Evolutionary conservation across 768 basidiomycete species (phyloP).

Genomic region (Pleurotus tuber-regium): DNA sequence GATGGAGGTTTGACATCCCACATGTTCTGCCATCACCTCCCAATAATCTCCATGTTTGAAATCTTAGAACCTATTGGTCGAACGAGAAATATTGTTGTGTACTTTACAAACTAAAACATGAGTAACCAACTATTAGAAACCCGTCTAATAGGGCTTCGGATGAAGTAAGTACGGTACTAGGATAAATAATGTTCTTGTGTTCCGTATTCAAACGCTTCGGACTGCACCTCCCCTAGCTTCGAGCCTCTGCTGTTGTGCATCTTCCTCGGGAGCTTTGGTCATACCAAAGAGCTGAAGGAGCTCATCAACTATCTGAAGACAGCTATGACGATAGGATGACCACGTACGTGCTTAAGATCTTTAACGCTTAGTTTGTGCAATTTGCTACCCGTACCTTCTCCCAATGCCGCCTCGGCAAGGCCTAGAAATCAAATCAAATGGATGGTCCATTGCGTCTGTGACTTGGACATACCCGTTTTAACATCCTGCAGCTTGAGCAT

Average conservation of each 20-base stretch:
- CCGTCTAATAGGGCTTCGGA: too few relatives aligned
- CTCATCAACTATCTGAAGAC: neutral
- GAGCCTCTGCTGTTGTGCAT: neutral
- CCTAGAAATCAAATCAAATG: constrained; percentile 30
- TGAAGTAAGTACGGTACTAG: too few relatives aligned
- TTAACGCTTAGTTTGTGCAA: constrained; percentile 66
- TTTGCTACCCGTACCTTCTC: constrained; percentile 62
- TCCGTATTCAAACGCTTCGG: neutral
- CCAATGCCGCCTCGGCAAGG: constrained; percentile 66
- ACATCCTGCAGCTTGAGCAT: constrained; percentile 71
- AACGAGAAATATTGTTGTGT: too few relatives aligned
- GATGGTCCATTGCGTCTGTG: too few relatives aligned
- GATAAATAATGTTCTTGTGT: too few relatives aligned
- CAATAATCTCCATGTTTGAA: too few relatives aligned
- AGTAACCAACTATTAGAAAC: neutral
- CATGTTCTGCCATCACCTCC: too few relatives aligned
- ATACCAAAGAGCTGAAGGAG: constrained; percentile 36
- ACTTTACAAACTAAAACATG: too few relatives aligned
- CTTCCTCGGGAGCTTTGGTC: constrained; percentile 15
- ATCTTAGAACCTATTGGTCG: too few relatives aligned
- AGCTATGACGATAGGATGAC: neutral
- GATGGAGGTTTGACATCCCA: too few relatives aligned
- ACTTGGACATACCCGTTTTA: constrained; percentile 50
- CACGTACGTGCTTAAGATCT: constrained; percentile 60
- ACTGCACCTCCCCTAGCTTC: neutral